Evolutionary conservation across 352 stramenopile genomes (phyloP).

Genomic region (Peronospora belbahrii): DNA sequence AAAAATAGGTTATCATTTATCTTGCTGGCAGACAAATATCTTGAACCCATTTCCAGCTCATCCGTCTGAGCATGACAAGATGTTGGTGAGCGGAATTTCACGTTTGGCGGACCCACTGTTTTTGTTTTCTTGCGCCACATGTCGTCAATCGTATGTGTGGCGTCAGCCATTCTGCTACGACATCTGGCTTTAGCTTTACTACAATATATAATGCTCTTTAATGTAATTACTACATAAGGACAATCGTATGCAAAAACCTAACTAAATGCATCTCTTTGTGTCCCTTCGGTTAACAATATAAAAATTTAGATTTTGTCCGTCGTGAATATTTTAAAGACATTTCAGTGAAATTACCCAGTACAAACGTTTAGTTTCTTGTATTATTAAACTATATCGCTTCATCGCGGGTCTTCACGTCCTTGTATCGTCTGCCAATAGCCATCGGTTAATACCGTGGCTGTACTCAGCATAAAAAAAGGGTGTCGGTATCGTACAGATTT

Average conservation of each 20-base stretch:
- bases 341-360: background rate
- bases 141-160: slow-evolving; percentile 12
- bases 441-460: slow-evolving; percentile 2
- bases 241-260: no score
- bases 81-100: slow-evolving; percentile 8
- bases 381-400: slow-evolving; percentile 2
- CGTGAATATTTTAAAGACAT: no score
- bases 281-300: background rate
- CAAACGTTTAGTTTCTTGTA: background rate
- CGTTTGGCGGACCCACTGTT: slow-evolving; percentile 8
- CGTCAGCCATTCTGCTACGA: slow-evolving; percentile 10
- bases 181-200: background rate
- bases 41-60: no score
- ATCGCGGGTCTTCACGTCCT: slow-evolving; percentile 3
- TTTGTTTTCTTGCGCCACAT: slow-evolving; percentile 6
- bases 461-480: slow-evolving; percentile 12
- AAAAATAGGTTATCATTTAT: no score
- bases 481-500: background rate
- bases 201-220: slow-evolving; percentile 7
- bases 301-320: background rate
- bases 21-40: no score
- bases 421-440: slow-evolving; percentile 11
- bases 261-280: no score
- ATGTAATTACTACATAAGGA: no score
- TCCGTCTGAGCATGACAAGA: slow-evolving; percentile 3